These are phyloP conservation scores for Paramecium bursaria DNA, from an alignment of 73 alveolate genomes.

Conservation along the genomic window DNA sequence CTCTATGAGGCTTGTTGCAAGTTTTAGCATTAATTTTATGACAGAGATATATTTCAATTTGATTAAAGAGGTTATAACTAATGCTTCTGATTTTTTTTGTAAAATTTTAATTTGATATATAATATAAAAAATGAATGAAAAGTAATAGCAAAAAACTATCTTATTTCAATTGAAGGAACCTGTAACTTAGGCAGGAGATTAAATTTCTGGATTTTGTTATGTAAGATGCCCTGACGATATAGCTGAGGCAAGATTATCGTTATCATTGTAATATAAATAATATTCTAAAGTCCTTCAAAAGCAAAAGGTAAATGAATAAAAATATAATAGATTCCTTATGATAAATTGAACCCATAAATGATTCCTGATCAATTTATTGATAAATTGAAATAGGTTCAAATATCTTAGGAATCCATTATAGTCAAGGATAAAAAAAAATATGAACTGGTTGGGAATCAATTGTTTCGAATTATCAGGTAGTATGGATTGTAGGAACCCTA, in stretches of 20 bases:
- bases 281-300: slow-evolving; percentile 25
- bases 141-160: slow-evolving; percentile 18
- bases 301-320: neutral
- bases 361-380: slow-evolving; percentile 22
- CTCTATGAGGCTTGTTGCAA: too few species aligned
- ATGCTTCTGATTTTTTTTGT: neutral
- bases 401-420: slow-evolving; percentile 12
- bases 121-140: neutral
- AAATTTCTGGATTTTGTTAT: slow-evolving; percentile 1
- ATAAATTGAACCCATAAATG: slow-evolving; percentile 34
- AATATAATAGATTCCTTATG: slow-evolving; percentile 45
- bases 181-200: slow-evolving; percentile 38
- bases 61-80: neutral
- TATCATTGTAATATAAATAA: slow-evolving; percentile 7
- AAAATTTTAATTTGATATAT: neutral
- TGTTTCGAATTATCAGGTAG: slow-evolving; percentile 39
- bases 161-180: slow-evolving; percentile 31
- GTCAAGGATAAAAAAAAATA: slow-evolving; percentile 20
- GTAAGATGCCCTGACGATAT: slow-evolving; percentile 21
- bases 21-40: neutral
- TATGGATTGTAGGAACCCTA: slow-evolving; percentile 37
- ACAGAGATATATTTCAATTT: neutral
- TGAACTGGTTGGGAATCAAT: slow-evolving; percentile 10
- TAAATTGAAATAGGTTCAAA: neutral
- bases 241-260: slow-evolving; percentile 13